A percentile compares a stretch with the other conserved stretches of the same genome.
Evolutionary conservation across 768 basidiomycete genomes (phyloP).

Genomic region (Termitomyces sp.): DNA sequence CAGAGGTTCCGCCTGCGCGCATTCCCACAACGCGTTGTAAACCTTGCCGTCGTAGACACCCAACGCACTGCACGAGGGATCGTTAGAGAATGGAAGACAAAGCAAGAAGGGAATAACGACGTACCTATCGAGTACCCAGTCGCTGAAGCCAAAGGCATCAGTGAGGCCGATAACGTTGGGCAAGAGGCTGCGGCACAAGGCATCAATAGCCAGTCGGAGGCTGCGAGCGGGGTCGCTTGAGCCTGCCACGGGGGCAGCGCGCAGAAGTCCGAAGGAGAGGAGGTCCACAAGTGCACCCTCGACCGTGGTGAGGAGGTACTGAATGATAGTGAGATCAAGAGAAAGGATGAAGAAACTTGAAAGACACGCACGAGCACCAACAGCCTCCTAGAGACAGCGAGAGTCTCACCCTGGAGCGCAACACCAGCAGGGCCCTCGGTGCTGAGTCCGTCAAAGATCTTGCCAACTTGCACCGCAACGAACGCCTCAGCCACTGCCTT

Average conservation of each 20-base stretch:
- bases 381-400: slow-evolving; percentile 28
- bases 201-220: slow-evolving; percentile 48
- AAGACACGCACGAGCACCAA: slow-evolving; percentile 39
- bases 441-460: slow-evolving; percentile 36
- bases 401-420: neutral
- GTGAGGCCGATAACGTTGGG: slow-evolving; percentile 65
- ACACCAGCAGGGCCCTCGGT: slow-evolving; percentile 18
- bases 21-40: slow-evolving; percentile 64
- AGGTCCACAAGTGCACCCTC: slow-evolving; percentile 57
- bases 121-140: slow-evolving; percentile 72
- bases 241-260: neutral
- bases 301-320: slow-evolving; percentile 61
- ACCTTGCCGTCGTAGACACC: slow-evolving; percentile 63
- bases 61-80: slow-evolving; percentile 40
- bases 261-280: slow-evolving; percentile 51
- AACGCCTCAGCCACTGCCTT: slow-evolving; percentile 70
- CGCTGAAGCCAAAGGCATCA: slow-evolving; percentile 72
- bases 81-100: slow-evolving; percentile 2
- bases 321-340: neutral
- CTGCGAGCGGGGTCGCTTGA: slow-evolving; percentile 41
- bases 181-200: slow-evolving; percentile 47
- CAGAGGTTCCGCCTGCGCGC: slow-evolving; percentile 56
- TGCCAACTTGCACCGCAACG: slow-evolving; percentile 51
- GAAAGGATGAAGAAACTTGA: neutral
- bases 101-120: neutral